Evolutionary conservation across 805 yeast species (phyloP), one percentile per base, ranked within the genome.

Genomic region (Monosporozyma siamensis): DNA sequence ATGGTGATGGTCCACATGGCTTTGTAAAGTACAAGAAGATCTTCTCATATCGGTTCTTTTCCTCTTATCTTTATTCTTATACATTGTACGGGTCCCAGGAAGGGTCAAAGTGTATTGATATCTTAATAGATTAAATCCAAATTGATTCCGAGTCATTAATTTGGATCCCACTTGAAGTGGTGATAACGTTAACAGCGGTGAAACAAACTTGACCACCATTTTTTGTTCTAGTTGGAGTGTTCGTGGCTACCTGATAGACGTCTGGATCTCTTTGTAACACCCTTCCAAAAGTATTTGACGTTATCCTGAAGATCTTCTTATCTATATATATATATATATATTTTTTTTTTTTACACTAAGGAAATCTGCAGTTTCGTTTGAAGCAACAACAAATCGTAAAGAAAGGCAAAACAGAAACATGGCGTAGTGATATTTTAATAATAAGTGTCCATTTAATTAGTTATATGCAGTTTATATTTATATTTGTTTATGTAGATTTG

Each of bases 41-140:
- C 40, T 14, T 22, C 20, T 24, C 20, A 30, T 3, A 8, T 36
- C n/a, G 14, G 17, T 27, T 17, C 4, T 14, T n/a, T 18, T 26
- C 5, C 34, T 20, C 20, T 25, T 40, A n/a, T 39, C n/a, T n/a
- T n/a, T n/a, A n/a, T 37, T 23, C n/a, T 15, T 20, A 5, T 23
- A 8, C 10, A 17, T 6, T 23, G 11, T 2, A 10, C 4, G 32
- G 9, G 17, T 24, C 31, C 12, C 18, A 3, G 30, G 31, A 17
- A 18, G n/a, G 4, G 42, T 23, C 8, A 22, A 24, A 8, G 42
- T 40, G 29, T 36, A 40, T 14, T 40, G 42, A 20, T 40, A 40
- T n/a, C 42, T 26, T 18, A 40, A 34, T 20, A 40, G 17, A 25
- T 40, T 40, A n/a, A 30, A 21, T 6, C 31, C 34, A 25, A 40